A percentile compares a stretch with the other conserved stretches of the same genome.
These are phyloP conservation scores for Talaromyces ruber DNA, from an alignment of 495 filamentous ascomycete species.

Conservation along the genomic window DNA sequence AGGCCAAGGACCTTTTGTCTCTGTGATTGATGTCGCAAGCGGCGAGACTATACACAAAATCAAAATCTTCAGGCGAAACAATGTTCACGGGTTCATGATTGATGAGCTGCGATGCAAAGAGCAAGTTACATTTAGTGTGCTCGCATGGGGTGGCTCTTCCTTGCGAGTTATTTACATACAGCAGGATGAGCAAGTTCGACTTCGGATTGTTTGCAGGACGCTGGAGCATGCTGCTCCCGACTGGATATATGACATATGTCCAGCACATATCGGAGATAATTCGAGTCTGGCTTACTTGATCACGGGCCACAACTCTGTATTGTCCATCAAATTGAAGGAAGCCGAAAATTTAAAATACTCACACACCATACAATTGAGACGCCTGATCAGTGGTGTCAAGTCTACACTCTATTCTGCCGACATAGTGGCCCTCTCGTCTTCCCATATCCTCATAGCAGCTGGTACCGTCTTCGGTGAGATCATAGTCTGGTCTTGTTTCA, in stretches of 20 bases:
- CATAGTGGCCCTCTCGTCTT: constrained; percentile 46
- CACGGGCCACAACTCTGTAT: constrained; percentile 77
- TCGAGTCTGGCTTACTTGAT: constrained; percentile 38
- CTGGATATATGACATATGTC: constrained; percentile 75
- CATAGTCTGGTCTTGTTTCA: constrained; percentile 71
- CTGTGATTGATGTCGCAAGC: constrained; percentile 25
- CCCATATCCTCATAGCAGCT: constrained; percentile 63
- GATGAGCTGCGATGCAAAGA: constrained; percentile 9
- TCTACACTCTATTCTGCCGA: constrained; percentile 87
- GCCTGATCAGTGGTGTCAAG: constrained; percentile 59
- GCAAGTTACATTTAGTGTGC: constrained; percentile 24
- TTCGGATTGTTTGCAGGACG: constrained; percentile 15
- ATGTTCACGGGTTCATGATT: constrained; percentile 32
- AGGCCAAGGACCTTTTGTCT: constrained; percentile 33
- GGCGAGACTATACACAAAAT: constrained; percentile 22
- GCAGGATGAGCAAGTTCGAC: constrained; percentile 5
- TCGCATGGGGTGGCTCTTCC: constrained; percentile 68
- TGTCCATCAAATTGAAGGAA: constrained; percentile 30
- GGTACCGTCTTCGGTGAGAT: constrained; percentile 94
- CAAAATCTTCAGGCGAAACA: constrained; percentile 29
- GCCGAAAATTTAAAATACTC: constrained; percentile 12
- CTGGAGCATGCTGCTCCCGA: constrained; percentile 48
- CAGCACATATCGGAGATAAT: constrained; percentile 13
- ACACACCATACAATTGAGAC: constrained; percentile 20
- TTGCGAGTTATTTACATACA: constrained; percentile 49